Percentiles rank a stretch among this genome's conserved stretches.
Conservation (phyloP, 2,329 filamentous ascomycete species). For the Penicillium sp. region DNA sequence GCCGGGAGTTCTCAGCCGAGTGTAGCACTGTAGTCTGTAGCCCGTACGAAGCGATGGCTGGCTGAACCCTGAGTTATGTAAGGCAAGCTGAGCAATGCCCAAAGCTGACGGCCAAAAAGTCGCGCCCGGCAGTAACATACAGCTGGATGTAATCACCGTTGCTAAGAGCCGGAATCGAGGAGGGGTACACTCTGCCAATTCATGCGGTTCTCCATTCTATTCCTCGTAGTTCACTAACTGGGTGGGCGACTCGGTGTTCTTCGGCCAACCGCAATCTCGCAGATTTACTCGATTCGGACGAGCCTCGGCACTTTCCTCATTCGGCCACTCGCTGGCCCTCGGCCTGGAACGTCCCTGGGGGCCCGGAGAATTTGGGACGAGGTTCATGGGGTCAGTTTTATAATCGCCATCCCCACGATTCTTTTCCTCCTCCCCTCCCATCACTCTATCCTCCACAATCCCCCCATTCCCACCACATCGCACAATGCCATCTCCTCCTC, state of each 20-base stretch:
- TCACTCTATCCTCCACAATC: conserved; percentile 1
- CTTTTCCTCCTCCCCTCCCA: background rate
- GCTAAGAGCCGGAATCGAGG: background rate
- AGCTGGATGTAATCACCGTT: background rate
- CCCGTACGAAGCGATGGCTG: background rate
- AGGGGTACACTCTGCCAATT: background rate
- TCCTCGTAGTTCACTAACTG: too few relatives aligned
- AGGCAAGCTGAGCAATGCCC: background rate
- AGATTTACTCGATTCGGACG: conserved; percentile 13
- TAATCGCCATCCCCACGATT: conserved; percentile 11
- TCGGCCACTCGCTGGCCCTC: conserved; percentile 16
- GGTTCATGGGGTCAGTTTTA: conserved; percentile 5
- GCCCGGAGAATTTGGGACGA: background rate
- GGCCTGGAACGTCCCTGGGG: conserved; percentile 20
- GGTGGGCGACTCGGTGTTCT: conserved; percentile 7
- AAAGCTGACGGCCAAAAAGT: background rate
- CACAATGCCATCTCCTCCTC: conserved; percentile 47
- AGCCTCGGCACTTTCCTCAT: conserved; percentile 23
- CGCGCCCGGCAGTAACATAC: background rate
- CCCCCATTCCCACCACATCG: background rate
- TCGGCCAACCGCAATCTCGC: conserved; percentile 5
- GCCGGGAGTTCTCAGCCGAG: conserved; percentile 16
- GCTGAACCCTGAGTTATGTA: background rate
- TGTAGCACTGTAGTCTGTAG: background rate
- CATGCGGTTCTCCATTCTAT: background rate